Evolutionary conservation across 495 filamentous ascomycete genomes (phyloP), one percentile per base, ranked within the genome.

Genomic region (Penicillium pancosmium): DNA sequence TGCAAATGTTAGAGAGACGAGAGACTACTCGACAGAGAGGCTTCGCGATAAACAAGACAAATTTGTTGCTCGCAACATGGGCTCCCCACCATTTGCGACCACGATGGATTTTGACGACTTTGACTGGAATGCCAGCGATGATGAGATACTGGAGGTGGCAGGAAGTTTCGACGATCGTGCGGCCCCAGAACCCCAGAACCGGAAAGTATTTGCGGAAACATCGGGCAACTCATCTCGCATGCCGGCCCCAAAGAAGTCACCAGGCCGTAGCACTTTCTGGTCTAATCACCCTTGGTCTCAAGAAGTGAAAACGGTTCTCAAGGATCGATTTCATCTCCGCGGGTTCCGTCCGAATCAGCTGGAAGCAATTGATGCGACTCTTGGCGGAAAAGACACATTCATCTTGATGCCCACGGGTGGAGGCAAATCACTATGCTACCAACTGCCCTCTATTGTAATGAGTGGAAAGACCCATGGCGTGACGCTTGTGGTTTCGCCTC

Each of bases 351-450:
- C 82, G n/a, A 92, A 96, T 65, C 94, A 99, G 65, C 83, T 98
- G 9, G 90, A 97, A 71, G 94, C 94, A 7, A 94, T 99, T 71
- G 96, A 98, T 72, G 88, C 93, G 8, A 97, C 94, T 0, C 76
- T 99, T 38, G 78, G 76, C 34, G 93, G 92, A 0, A 88, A 93
- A 62, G 92, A 98, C 72, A 86, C 87, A 0, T 98, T 99, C 68
- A 88, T 98, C 13, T 74, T 98, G 23, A 98, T 99, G 94, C 95
- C 94, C 27, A 99, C 94, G 3, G 94, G 95, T 43, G 95, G 94
- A 51, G 94, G 94, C 15, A 98, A 99, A 68, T 97, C 92, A 12
- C 79, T 99, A 10, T 98, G 95, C 70, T 99, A 98, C 70, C 94
- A 99, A 65, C 77, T 99, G 15, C 95, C 94, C 8, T 90, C 95